Base-by-base conservation (phyloP, 2,329 filamentous ascomycete genomes). In the Sporothrix humicola region DNA sequence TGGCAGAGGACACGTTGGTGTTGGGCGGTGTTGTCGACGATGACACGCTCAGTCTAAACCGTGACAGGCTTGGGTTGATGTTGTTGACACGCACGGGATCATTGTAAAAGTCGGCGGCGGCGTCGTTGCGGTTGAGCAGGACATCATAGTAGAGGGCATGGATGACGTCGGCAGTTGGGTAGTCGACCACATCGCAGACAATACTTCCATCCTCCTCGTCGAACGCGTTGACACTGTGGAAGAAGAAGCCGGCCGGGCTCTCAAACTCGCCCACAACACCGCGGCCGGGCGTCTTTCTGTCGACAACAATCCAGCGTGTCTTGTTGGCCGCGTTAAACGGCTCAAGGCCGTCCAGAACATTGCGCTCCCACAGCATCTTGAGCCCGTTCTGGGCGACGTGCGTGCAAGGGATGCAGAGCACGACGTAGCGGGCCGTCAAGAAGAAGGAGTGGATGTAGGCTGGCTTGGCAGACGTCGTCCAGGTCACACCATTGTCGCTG, bases 401-500 rank as follows among this genome's bases (percentile, higher is more conserved):
- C 0, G 91, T 86, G 17, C 89, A 89, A 77, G 92, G 94, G 0
- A 96, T 82, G 78, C 92, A 94, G 4, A 97, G 83, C 0, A 96
- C 82, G 1, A 95, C 88, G 78, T 91, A 92, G 77, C 90, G 88
- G 17, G 88, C 82, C 0, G 92, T 92, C 37, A 97, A 81, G 78
- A 94, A 93, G 77, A 95, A 87, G 9, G 93, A 95, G 82, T 97
- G 94, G n/a, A 97, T 88, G 78, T 96, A 97, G 0, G 92, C 90
- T 0, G 91, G 83, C 1, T 82, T 82, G 3, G 68, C 54, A 2
- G 44, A 48, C 26, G n/a, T 26, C 26, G 20, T 54, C 15, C 46
- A 46, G 13, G 44, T 66, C 20, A 26, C 9, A 17, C 58, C 48
- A 15, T 1, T 20, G 26, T 3, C 31, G 37, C 23, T 3, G 13